These are phyloP conservation scores for Candolleomyces eurysporus DNA, from an alignment of 768 basidiomycete genomes.

Conservation along the genomic window DNA sequence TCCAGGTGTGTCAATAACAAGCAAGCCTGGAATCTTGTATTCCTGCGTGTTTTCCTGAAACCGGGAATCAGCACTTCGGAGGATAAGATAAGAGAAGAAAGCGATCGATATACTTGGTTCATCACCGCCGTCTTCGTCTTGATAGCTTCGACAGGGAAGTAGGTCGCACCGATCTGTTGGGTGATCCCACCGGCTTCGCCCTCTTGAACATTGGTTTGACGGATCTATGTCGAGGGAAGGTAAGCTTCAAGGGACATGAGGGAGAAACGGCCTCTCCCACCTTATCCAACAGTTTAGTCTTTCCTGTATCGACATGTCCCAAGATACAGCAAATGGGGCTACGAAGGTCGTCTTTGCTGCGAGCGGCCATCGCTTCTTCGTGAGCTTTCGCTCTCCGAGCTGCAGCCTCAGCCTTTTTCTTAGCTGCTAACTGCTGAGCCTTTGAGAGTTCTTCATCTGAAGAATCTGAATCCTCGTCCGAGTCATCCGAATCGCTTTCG, in stretches of 20 bases:
- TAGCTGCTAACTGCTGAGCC: conserved; percentile 62
- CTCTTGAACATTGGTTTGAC: conserved; percentile 99
- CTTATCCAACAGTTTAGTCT: conserved; percentile 97
- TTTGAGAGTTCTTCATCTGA: conserved; percentile 68
- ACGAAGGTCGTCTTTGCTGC: conserved; percentile 86
- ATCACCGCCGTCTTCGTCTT: conserved; percentile 90
- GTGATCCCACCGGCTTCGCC: conserved; percentile 99
- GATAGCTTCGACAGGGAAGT: conserved; percentile 96
- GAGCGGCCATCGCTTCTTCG: conserved; percentile 80
- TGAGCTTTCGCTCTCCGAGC: conserved; percentile 76
- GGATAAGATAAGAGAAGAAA: neutral
- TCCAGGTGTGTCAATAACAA: conserved; percentile 97
- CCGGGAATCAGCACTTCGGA: conserved; percentile 1
- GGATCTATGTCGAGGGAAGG: conserved; percentile 58
- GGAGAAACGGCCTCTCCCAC: conserved; percentile 36
- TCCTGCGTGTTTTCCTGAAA: conserved; percentile 74
- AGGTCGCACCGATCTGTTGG: conserved; percentile 99
- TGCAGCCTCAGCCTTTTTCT: conserved; percentile 83
- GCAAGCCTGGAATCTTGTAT: conserved; percentile 94
- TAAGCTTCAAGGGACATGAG: neutral
- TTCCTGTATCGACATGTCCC: conserved; percentile 99
- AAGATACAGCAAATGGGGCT: conserved; percentile 99
- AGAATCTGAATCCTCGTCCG: conserved; percentile 38
- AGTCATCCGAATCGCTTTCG: conserved; percentile 41
- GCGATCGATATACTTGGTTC: conserved; percentile 59